A percentile compares a stretch with the other conserved stretches of the same genome.
These are phyloP conservation scores for Entomortierella lignicola DNA, from an alignment of 192 early-diverging fungal genomes.

Conservation along the genomic window DNA sequence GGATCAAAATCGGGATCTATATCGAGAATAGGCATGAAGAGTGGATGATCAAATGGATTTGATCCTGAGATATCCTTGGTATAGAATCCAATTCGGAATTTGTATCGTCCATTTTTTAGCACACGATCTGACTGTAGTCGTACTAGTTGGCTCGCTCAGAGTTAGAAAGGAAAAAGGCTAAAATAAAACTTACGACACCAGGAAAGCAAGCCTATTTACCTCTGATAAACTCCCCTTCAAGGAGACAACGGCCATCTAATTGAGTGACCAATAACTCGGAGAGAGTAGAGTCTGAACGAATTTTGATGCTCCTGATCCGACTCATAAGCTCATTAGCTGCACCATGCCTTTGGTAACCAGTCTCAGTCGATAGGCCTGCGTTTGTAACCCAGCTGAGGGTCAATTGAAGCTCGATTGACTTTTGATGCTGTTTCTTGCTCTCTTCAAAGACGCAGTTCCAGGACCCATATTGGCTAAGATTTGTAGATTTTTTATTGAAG, in stretches of 20 bases:
- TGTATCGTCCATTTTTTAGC: conserved; percentile 22
- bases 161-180: background rate
- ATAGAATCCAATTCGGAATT: conserved; percentile 25
- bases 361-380: background rate
- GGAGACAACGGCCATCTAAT: conserved; percentile 17
- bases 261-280: conserved; percentile 17
- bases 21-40: conserved; percentile 21
- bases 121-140: conserved; percentile 20
- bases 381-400: conserved; percentile 7
- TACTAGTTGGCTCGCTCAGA: conserved; percentile 2
- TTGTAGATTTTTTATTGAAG: conserved; percentile 3
- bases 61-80: conserved; percentile 22
- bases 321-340: conserved; percentile 12
- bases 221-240: conserved; percentile 15
- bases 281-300: conserved; percentile 39
- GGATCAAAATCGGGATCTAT: conserved; percentile 35
- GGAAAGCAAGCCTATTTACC: conserved; percentile 4
- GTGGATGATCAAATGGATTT: background rate
- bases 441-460: conserved; percentile 41
- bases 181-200: too few relatives aligned
- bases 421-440: conserved; percentile 4
- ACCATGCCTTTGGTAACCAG: background rate
- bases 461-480: conserved; percentile 15
- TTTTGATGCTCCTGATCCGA: conserved; percentile 23
- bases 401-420: conserved; percentile 15